phyloP scores from a whole-genome alignment of 2,329 filamentous ascomycete genomes.

The Aspergillus sojae region DNA sequence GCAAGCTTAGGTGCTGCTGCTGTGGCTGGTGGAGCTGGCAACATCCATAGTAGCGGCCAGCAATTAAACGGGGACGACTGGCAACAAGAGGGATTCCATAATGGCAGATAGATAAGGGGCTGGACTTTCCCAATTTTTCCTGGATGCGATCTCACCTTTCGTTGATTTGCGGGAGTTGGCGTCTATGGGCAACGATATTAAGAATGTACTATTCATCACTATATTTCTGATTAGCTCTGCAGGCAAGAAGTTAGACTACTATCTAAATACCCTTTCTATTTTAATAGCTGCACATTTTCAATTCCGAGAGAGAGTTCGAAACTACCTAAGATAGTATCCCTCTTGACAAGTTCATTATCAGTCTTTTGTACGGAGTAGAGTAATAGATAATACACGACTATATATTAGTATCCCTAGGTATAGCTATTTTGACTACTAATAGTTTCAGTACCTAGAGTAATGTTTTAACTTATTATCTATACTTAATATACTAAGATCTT shows the following conservation, averaged over 20 bases:
- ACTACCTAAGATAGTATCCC: too few relatives aligned
- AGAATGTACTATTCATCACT: not conserved
- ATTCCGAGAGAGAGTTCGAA: too few relatives aligned
- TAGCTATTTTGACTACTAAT: too few relatives aligned
- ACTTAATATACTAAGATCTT: too few relatives aligned
- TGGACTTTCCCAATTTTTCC: not conserved
- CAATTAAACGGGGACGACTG: slow-evolving; percentile 57
- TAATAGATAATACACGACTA: too few relatives aligned
- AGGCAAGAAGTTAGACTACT: not conserved
- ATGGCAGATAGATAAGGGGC: slow-evolving; percentile 19
- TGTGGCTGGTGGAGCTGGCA: slow-evolving; percentile 32
- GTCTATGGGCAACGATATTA: not conserved
- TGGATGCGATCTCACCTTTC: not conserved
- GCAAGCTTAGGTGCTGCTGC: slow-evolving; percentile 52
- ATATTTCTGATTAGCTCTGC: not conserved
- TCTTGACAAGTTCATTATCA: too few relatives aligned
- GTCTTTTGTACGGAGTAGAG: too few relatives aligned
- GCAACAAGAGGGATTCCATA: slow-evolving; percentile 64
- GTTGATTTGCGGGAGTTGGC: not conserved
- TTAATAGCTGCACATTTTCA: too few relatives aligned
- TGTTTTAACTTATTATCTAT: too few relatives aligned
- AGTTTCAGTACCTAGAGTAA: too few relatives aligned
- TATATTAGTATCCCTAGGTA: too few relatives aligned
- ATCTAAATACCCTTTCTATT: not conserved
- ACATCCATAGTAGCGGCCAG: slow-evolving; percentile 33